Base-by-base conservation (phyloP, 2,329 filamentous ascomycete species). In the Neofusicoccum cordaticola region DNA sequence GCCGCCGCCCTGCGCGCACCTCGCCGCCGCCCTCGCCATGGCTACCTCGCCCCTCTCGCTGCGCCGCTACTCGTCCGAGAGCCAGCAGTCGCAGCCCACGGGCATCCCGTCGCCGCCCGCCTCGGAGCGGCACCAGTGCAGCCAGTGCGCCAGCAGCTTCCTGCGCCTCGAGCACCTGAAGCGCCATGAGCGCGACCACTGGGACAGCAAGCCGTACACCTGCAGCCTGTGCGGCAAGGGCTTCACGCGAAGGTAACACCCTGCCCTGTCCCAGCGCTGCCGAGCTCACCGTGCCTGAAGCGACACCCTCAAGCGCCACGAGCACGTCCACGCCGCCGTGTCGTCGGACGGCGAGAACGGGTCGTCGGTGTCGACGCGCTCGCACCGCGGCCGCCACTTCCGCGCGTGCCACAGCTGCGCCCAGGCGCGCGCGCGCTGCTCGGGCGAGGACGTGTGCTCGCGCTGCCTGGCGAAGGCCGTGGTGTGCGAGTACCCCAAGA, bases 161-260 rank as follows among this genome's bases (percentile, higher is more conserved):
- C 70, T 74, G 64, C 71, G 78, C 66, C 76, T 75, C 56, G 78
- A 80, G 66, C 77, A 79, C 68, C 66, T 80, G 44, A 80, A 78
- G 68, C 75, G 78, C 27, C 77, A 80, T 68, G 66, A 78, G 53
- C 76, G 75, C 62, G 77, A 75, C 52, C 77, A 80, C 67, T 77
- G 76, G 6, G 77, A 78, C 51, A 75, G 77, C 64, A 77, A 77
- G 61, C 75, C 76, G 0, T 80, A 78, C 57, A 72, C 74, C 58
- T 80, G 78, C 66, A 63, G 66, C 13, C 74, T 75, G 61, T 80
- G 78, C 68, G 74, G 75, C n/a, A 78, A 78, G 22, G 71, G 76
- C 53, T 80, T 80, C 66, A 78, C 76, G 11, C 72, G 78, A 69
- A 80, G 75, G 76, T 77, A 77, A 62, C 19, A 34, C 41, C 11